Evolutionary conservation across 2,329 filamentous ascomycete species (phyloP), one percentile per base, ranked within the genome.

Genomic region (Cercospora janseana): DNA sequence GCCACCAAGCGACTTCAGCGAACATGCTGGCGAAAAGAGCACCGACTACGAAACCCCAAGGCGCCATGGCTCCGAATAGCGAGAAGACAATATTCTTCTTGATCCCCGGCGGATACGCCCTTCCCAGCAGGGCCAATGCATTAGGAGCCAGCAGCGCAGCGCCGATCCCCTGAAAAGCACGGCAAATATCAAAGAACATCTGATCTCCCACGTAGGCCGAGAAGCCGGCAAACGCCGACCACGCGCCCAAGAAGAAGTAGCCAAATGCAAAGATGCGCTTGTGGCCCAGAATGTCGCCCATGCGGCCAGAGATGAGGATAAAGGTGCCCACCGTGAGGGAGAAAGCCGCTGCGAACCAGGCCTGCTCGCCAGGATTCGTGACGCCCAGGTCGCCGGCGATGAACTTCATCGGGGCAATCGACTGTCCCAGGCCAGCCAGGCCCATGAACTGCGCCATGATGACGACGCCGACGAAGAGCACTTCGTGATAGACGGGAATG

Each of bases 291-390:
- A 71, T 69, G 46, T 74, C 72, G 27, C 72, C 72, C 46, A 73
- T 59, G 13, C 71, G 66, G 8, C 72, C 72, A 15, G 69, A 67
- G 8, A 73, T 69, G 18, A 75, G 64, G 42, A 74, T 73, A 55
- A 74, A 74, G 1, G 71, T 73, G 24, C 72, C 72, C 12, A 72
- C 68, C 1, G 72, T 72, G 35, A 73, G 60, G 38, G 62, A 65
- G 62, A 70, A 75, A 4, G 64, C 69, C 9, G 72, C 70, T 43
- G 71, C 65, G 49, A 73, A 69, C 72, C 72, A 75, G 7, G 70
- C 69, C 32, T 71, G 65, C 46, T 75, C 64, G 18, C 69, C 74
- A 2, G 71, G 67, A 35, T 68, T 69, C 2, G 61, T 64, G 12
- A 67, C 67, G 5, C 44, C 64, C 20, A 79, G 69, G 16, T 68